Conservation (phyloP, 495 filamentous ascomycete genomes). For the Chaetomium tenue region DNA sequence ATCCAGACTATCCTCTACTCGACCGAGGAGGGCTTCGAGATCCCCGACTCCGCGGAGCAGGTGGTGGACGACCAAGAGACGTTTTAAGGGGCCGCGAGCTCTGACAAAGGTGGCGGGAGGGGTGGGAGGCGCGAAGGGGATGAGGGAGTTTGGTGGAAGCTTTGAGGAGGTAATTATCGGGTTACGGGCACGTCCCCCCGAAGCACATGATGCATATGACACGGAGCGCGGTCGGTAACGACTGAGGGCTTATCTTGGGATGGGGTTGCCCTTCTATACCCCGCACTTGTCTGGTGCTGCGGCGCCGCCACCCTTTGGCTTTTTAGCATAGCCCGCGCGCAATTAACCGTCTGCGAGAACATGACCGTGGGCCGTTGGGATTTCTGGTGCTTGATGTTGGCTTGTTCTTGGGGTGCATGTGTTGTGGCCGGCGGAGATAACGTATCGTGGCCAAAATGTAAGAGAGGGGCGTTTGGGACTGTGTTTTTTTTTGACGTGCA, state of each 20-base stretch:
- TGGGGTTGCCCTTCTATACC: constrained; percentile 34
- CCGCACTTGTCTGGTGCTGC: constrained; percentile 23
- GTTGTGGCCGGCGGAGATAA: not conserved
- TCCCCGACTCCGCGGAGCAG: constrained; percentile 63
- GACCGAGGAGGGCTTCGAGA: constrained; percentile 89
- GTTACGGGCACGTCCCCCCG: not conserved
- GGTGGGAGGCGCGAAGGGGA: not conserved
- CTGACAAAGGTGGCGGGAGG: constrained; percentile 7
- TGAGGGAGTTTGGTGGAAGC: constrained; percentile 3
- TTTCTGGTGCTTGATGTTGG: not conserved
- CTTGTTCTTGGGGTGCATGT: not conserved
- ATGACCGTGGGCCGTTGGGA: not conserved
- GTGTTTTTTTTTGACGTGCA: too few relatives aligned
- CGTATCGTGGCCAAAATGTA: not conserved
- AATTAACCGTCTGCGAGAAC: constrained; percentile 26
- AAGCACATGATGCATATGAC: constrained; percentile 24
- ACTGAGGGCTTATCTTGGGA: constrained; percentile 20
- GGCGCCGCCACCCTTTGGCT: constrained; percentile 27
- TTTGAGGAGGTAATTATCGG: constrained; percentile 19
- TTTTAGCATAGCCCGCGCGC: constrained; percentile 29
- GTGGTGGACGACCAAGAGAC: constrained; percentile 68
- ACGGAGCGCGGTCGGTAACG: constrained; percentile 25
- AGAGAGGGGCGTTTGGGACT: too few relatives aligned
- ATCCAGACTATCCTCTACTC: constrained; percentile 97
- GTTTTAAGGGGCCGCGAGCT: constrained; percentile 50